Base-by-base conservation (phyloP, 148 eudicot genomes). In the Camellia sinensis region DNA sequence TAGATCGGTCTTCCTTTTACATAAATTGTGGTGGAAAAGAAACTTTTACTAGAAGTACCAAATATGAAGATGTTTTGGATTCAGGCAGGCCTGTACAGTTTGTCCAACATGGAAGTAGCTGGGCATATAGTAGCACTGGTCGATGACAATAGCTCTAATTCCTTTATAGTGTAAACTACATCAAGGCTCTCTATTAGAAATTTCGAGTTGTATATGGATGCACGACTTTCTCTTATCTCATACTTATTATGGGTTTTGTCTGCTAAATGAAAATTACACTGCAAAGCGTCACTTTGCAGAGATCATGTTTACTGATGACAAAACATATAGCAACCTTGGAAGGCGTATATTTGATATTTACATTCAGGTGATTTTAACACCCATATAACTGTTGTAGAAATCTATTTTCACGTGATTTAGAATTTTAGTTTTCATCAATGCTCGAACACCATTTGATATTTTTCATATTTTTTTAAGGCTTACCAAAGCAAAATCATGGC, bases 51-150 rank as follows among this genome's bases (percentile, higher is more conserved):
- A 61, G 67, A 57, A 44, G 44, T 9, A 68, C 37, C 9, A 37
- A 4, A 12, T 86, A 78, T 53, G 84, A 81, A 21, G 79, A 45
- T 4, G 85, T 79, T 40, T 0, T 1, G 12, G 43, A 79, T 5
- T 11, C 83, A 13, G 84, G 63, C 13, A 77, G 83, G 3, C 73
- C 79, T 17, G 46, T 81, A 76, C 67, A 43, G 14, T 87, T 84
- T 80, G 66, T 18, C 43, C 19, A 0, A 4, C 60, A 68, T 45
- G 41, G 15, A 10, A 60, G 37, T 17, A 71, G 73, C 70, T 86
- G 86, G 86, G 86, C 73, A 59, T 81, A 59, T 72, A 81, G 86
- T 74, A 84, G 81, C 78, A 86, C 86, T 19, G 89, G 89, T 50
- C n/a, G 57, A 84, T 18, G 81, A 73, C 29, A 6, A 1, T 54